Evolutionary conservation across 1,139 yeast species (phyloP).

Genomic region (Scheffersomyces quercinus): DNA sequence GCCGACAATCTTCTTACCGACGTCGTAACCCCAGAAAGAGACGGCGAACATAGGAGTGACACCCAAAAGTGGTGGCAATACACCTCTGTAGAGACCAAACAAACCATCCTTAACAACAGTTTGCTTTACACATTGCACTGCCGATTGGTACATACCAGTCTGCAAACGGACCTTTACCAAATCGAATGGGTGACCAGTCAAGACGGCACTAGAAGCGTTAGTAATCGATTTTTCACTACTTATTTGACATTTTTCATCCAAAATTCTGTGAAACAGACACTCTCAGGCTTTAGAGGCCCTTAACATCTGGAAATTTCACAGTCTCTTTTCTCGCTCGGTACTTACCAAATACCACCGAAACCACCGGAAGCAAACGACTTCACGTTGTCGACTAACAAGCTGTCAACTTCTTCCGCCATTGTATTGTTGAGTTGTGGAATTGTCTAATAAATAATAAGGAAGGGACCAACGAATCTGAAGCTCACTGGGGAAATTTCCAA

Average conservation of each 20-base stretch:
- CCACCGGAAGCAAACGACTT: slow-evolving; percentile 94
- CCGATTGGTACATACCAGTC: slow-evolving; percentile 62
- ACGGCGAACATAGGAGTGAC: slow-evolving; percentile 99
- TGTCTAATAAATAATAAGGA: too few species aligned
- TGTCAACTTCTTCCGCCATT: slow-evolving; percentile 48
- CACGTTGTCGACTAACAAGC: slow-evolving; percentile 50
- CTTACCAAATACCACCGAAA: slow-evolving; percentile 49
- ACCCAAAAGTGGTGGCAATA: slow-evolving; percentile 85
- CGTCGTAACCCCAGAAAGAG: slow-evolving; percentile 97
- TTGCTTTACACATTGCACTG: slow-evolving; percentile 65
- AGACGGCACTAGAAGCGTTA: slow-evolving; percentile 57
- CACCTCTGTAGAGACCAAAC: slow-evolving; percentile 82
- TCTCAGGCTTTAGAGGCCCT: too few species aligned
- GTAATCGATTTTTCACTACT: neutral
- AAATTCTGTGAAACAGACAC: too few species aligned
- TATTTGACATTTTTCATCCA: too few species aligned
- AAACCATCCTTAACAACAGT: slow-evolving; percentile 75
- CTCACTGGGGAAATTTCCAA: too few species aligned
- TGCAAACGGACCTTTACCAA: slow-evolving; percentile 90
- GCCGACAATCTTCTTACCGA: slow-evolving; percentile 77
- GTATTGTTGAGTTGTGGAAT: too few species aligned
- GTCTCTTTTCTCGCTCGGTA: slow-evolving; percentile 5
- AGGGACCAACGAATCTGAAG: too few species aligned
- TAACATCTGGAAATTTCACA: too few species aligned
- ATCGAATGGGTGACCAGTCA: slow-evolving; percentile 96